Percentiles rank a stretch among this genome's conserved stretches.
phyloP scores from a whole-genome alignment of 345 rosid genomes.

The Microthlaspi erraticum region DNA sequence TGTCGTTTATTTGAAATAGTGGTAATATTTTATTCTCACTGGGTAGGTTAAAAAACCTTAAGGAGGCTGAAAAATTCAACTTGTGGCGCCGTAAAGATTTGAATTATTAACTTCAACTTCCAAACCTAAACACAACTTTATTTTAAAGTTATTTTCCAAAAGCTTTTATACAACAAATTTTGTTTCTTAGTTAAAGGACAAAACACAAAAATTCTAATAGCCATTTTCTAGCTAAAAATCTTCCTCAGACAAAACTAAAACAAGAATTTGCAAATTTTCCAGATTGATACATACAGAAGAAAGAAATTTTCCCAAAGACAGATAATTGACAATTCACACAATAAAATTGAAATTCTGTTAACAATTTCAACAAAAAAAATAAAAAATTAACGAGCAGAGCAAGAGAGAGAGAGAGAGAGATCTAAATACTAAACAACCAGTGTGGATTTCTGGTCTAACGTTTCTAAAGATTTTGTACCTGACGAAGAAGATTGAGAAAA shows the following conservation, averaged over 20 bases:
- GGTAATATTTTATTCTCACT: neutral
- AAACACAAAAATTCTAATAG: neutral
- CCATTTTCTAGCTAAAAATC: neutral
- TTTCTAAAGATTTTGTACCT: conserved; percentile 64
- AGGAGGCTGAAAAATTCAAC: conserved; percentile 33
- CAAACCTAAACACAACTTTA: conserved; percentile 37
- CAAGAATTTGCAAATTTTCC: conserved; percentile 23
- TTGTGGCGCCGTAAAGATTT: conserved; percentile 43
- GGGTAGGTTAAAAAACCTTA: conserved; percentile 4
- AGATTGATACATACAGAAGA: conserved; percentile 37
- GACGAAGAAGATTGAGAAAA: conserved; percentile 54
- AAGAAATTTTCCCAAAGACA: conserved; percentile 32
- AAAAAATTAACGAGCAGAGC: neutral
- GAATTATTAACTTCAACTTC: conserved; percentile 30
- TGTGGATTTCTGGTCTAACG: conserved; percentile 48
- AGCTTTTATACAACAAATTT: conserved; percentile 1
- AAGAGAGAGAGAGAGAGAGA: neutral
- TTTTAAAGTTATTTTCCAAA: neutral
- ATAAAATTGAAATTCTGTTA: conserved; percentile 33
- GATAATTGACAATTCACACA: conserved; percentile 35
- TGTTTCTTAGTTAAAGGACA: conserved; percentile 18
- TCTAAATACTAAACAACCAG: conserved; percentile 40
- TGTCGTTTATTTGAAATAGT: conserved; percentile 8
- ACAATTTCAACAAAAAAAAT: conserved; percentile 34
- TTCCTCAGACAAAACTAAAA: conserved; percentile 1